Evolutionary conservation across 768 basidiomycete genomes (phyloP), one percentile per base, ranked within the genome.

Genomic region (Trametes meyenii): DNA sequence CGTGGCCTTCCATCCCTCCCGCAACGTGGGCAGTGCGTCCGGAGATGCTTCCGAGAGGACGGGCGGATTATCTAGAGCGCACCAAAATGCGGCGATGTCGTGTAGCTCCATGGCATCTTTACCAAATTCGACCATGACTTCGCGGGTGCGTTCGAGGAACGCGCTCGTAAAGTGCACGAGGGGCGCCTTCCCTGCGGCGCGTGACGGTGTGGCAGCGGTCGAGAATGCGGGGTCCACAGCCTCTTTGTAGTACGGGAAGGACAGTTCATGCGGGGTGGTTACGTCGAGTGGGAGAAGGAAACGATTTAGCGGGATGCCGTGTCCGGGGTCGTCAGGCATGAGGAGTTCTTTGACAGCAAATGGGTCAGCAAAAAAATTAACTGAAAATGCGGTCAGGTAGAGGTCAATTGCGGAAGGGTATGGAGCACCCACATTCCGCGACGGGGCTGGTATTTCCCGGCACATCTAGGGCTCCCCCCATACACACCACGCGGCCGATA

Each of bases 381-480:
- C 91, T 93, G 66, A 3, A 16, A 48, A 24, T 3, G 5, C n/a
- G 23, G n/a, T 63, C 19, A 52, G 42, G 67, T 8, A 33, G 44
- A 61, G 19, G 38, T 17, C 19, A 38, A 1, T 11, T 24, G 19
- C 19, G 44, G 10, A 7, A 49, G 24, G 58, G 55, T 24, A 24
- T 44, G 19, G 24, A 59, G 39, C 36, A 71, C 85, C 74, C 74
- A 92, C 94, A 96, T 73, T 97, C 95, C 60, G 94, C 89, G 3
- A 84, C 80, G 8, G 93, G 85, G 24, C 80, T 85, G 0, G 87
- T 89, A 66, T 96, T 98, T 2, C 95, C 95, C 0, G 95, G 93
- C 35, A 93, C 90, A 65, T 96, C 93, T 23, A 98, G 72, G 2
- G 94, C 90, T 14, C 94, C 95, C n/a, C 95, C 95, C 94, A 98